These are phyloP conservation scores for Martensiomyces pterosporus DNA, from an alignment of 192 early-diverging fungal species.

Conservation along the genomic window DNA sequence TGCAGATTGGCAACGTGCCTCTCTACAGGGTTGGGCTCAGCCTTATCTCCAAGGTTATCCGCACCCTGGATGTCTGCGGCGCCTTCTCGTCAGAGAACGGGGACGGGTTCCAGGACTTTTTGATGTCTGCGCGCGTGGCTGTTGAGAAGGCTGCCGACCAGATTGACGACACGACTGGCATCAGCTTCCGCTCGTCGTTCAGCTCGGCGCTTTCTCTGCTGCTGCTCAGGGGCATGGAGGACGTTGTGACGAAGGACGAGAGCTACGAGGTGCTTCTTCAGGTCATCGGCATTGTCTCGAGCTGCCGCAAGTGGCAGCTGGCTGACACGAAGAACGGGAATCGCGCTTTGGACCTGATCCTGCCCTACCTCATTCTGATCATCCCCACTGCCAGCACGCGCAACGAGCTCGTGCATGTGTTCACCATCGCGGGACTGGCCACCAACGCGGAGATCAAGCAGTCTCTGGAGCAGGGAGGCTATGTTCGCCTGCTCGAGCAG, in stretches of 20 bases:
- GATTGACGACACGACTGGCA: constrained; percentile 69
- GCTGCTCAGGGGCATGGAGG: constrained; percentile 79
- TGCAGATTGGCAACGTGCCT: constrained; percentile 80
- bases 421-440: constrained; percentile 24
- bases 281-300: constrained; percentile 72
- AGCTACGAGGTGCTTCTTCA: constrained; percentile 66
- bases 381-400: constrained; percentile 75
- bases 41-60: constrained; percentile 67
- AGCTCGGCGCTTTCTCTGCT: constrained; percentile 77
- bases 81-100: constrained; percentile 60
- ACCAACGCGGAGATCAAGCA: constrained; percentile 23
- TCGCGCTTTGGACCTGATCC: constrained; percentile 35
- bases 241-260: constrained; percentile 67
- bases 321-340: constrained; percentile 14
- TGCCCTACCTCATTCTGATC: constrained; percentile 79
- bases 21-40: constrained; percentile 71
- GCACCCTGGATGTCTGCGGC: constrained; percentile 69
- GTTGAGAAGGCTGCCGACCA: constrained; percentile 67
- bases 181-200: constrained; percentile 85
- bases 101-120: constrained; percentile 65
- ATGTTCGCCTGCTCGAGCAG: constrained; percentile 40
- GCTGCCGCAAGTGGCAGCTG: constrained; percentile 51
- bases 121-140: constrained; percentile 67
- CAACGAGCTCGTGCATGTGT: constrained; percentile 55
- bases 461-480: constrained; percentile 43